A percentile compares a stretch with the other conserved stretches of the same genome.
These are phyloP conservation scores for Hypoxylon lenormandii DNA, from an alignment of 495 filamentous ascomycete species.

Conservation along the genomic window DNA sequence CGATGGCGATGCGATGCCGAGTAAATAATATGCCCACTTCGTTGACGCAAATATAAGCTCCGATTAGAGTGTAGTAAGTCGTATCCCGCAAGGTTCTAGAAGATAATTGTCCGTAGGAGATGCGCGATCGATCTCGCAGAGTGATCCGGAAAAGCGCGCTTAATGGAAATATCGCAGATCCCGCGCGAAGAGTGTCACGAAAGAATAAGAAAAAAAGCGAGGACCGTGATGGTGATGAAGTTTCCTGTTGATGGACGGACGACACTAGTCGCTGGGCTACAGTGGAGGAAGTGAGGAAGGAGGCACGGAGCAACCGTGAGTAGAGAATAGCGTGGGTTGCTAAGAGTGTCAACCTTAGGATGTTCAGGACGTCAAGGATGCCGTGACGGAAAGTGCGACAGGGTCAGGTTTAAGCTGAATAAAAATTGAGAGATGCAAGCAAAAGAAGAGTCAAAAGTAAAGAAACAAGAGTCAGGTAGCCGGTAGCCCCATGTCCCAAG, in stretches of 20 bases:
- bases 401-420: constrained; percentile 13
- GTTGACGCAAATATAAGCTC: background rate
- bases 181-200: background rate
- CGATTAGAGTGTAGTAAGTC: background rate
- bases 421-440: background rate
- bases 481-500: background rate
- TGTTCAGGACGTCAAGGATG: constrained; percentile 6
- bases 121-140: constrained; percentile 25
- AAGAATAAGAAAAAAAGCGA: background rate
- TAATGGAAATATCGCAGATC: constrained; percentile 6
- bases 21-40: constrained; percentile 5
- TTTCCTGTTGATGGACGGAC: background rate
- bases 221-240: background rate
- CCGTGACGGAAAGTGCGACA: constrained; percentile 4
- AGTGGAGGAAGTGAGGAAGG: background rate
- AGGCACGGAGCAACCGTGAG: constrained; percentile 5
- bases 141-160: constrained; percentile 10
- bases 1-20: background rate
- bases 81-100: constrained; percentile 15
- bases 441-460: background rate
- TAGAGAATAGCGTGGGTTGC: constrained; percentile 13
- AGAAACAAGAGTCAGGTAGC: no score
- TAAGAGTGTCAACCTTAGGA: background rate
- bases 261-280: constrained; percentile 2
- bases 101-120: constrained; percentile 7